Conservation (phyloP, 2,329 filamentous ascomycete species). For the Purpureocillium lavendulum region DNA sequence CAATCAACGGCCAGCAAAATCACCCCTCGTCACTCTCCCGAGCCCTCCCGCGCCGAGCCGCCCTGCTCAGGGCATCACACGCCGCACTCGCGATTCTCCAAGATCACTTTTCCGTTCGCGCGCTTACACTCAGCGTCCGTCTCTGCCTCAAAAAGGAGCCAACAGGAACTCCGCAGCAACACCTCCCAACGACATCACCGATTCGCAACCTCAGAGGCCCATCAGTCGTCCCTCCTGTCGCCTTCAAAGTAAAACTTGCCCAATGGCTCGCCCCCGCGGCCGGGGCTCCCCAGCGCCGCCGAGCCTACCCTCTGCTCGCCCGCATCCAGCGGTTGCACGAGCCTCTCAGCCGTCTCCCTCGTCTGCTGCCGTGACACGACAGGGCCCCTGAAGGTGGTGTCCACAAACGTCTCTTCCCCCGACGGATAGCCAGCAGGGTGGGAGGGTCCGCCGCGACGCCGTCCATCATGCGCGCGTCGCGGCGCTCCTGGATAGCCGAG, state of each 20-base stretch:
- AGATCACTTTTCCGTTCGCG: too few relatives aligned
- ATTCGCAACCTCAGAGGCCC: too few relatives aligned
- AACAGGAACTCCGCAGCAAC: too few relatives aligned
- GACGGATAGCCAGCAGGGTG: conserved; percentile 34
- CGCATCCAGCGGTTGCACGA: conserved; percentile 49
- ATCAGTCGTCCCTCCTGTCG: conserved; percentile 20
- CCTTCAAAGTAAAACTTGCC: conserved; percentile 56
- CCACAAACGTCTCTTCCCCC: conserved; percentile 49
- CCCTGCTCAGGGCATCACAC: too few relatives aligned
- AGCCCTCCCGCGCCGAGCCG: too few relatives aligned
- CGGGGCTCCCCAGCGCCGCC: conserved; percentile 33
- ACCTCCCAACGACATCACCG: too few relatives aligned
- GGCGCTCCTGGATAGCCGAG: conserved; percentile 39
- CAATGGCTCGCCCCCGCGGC: conserved; percentile 35
- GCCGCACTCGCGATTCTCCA: too few relatives aligned
- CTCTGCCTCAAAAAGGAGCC: too few relatives aligned
- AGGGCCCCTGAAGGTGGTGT: conserved; percentile 54
- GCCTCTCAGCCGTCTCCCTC: conserved; percentile 55
- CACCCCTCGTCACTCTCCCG: too few relatives aligned
- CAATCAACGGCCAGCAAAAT: too few relatives aligned
- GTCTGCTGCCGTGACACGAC: conserved; percentile 28
- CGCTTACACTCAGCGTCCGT: too few relatives aligned
- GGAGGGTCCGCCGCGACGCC: conserved; percentile 53
- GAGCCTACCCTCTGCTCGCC: conserved; percentile 32
- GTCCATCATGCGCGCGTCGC: conserved; percentile 59